Percentiles rank a stretch among this genome's conserved stretches.
These are phyloP conservation scores for Xerocomellus intermedius DNA, from an alignment of 768 basidiomycete genomes.

Conservation along the genomic window DNA sequence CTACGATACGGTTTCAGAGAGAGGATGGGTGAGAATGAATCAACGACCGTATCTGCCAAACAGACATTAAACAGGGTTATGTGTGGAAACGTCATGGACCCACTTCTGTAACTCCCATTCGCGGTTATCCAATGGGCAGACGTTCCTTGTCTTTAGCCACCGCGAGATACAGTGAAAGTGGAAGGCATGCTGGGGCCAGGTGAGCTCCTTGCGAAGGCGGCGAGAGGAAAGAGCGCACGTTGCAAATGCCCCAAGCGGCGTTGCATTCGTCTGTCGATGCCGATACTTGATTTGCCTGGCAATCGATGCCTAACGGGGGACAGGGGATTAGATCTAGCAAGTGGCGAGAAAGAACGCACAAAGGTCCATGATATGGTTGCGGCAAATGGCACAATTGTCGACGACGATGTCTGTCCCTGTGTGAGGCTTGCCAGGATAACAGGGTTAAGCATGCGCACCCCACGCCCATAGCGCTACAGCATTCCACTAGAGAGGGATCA, in stretches of 20 bases:
- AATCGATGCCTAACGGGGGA: conserved; percentile 82
- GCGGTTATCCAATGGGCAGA: conserved; percentile 92
- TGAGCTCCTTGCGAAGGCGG: background rate
- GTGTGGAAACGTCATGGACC: conserved; percentile 28
- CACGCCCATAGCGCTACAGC: conserved; percentile 98
- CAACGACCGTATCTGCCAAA: conserved; percentile 42
- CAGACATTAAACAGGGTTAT: background rate
- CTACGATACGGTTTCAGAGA: conserved; percentile 20
- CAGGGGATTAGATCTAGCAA: conserved; percentile 2
- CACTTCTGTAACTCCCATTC: conserved; percentile 98
- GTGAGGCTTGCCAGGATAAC: conserved; percentile 10
- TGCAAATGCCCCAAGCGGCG: conserved; percentile 99
- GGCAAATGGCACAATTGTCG: conserved; percentile 99
- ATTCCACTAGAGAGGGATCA: conserved; percentile 73
- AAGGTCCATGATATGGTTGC: conserved; percentile 99
- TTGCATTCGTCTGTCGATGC: conserved; percentile 97
- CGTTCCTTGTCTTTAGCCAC: conserved; percentile 97
- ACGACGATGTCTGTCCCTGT: conserved; percentile 82
- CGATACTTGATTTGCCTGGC: conserved; percentile 98
- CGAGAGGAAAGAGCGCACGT: conserved; percentile 46
- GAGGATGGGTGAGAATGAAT: conserved; percentile 4
- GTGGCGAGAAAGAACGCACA: conserved; percentile 53
- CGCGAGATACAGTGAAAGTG: conserved; percentile 99
- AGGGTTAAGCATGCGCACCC: conserved; percentile 53
- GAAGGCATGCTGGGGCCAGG: conserved; percentile 81